Evolutionary conservation across 2,329 filamentous ascomycete genomes (phyloP).

Genomic region (Monosporascus ibericus): DNA sequence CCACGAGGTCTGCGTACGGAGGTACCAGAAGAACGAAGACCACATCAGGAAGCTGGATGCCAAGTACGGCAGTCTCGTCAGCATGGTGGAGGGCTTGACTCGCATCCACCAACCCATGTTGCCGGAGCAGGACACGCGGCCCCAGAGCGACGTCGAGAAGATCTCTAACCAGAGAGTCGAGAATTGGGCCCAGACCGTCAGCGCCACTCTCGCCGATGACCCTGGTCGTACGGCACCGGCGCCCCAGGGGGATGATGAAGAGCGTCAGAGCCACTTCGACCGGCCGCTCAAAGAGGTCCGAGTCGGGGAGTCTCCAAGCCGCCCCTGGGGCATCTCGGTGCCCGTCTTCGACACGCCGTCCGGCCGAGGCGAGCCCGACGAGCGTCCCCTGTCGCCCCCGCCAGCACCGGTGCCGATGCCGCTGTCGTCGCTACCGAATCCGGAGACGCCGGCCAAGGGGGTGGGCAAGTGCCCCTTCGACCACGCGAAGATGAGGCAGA

Average conservation of each 20-base stretch:
- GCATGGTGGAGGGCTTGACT: slow-evolving; percentile 88
- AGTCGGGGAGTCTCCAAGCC: slow-evolving; percentile 88
- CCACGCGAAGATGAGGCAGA: slow-evolving; percentile 37
- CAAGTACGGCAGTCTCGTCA: slow-evolving; percentile 87
- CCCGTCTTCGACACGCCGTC: slow-evolving; percentile 47
- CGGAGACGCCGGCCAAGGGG: slow-evolving; percentile 16
- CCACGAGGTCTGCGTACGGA: slow-evolving; percentile 84
- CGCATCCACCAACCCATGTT: slow-evolving; percentile 85
- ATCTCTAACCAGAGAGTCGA: slow-evolving; percentile 67
- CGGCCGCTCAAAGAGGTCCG: slow-evolving; percentile 80
- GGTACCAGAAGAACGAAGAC: slow-evolving; percentile 81
- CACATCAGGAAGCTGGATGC: slow-evolving; percentile 85
- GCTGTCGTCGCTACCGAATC: slow-evolving; percentile 22
- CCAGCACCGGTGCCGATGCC: slow-evolving; percentile 51
- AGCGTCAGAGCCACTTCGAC: slow-evolving; percentile 72
- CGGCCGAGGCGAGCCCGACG: slow-evolving; percentile 28
- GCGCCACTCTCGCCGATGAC: slow-evolving; percentile 34
- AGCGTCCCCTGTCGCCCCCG: slow-evolving; percentile 48
- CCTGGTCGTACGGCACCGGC: slow-evolving; percentile 34
- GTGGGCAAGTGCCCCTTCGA: slow-evolving; percentile 55
- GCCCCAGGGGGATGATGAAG: slow-evolving; percentile 42
- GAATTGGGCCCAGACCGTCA: slow-evolving; percentile 78
- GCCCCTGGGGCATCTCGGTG: slow-evolving; percentile 87
- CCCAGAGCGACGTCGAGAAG: slow-evolving; percentile 39
- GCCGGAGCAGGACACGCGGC: slow-evolving; percentile 48